Conservation (phyloP, 345 rosid genomes). For the Nephelium lappaceum region DNA sequence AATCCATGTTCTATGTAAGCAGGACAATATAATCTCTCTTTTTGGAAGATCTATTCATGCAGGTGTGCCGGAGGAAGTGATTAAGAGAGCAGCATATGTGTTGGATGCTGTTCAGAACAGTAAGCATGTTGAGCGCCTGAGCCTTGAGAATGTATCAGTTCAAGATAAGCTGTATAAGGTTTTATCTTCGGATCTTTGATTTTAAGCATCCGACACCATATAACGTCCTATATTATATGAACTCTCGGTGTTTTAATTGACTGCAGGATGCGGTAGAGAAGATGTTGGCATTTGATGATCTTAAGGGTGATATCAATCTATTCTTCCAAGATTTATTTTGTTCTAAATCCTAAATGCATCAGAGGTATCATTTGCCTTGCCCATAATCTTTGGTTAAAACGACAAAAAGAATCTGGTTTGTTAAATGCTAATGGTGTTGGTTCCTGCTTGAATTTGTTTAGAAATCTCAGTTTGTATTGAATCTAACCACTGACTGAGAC, state of each 20-base stretch:
- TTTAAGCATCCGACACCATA: background rate
- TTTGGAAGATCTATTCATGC: constrained; percentile 15
- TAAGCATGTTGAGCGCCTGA: constrained; percentile 49
- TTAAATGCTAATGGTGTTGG: background rate
- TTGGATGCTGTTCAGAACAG: constrained; percentile 56
- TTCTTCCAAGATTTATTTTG: constrained; percentile 65
- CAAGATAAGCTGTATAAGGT: constrained; percentile 80
- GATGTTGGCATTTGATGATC: constrained; percentile 61
- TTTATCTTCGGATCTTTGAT: constrained; percentile 9
- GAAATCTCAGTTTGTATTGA: background rate
- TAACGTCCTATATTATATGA: background rate
- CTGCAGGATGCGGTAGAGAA: constrained; percentile 72
- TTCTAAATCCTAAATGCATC: constrained; percentile 25
- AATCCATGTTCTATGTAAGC: background rate
- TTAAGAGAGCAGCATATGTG: constrained; percentile 72
- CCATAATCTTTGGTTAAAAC: background rate
- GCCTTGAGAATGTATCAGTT: constrained; percentile 56
- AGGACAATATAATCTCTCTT: background rate
- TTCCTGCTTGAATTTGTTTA: background rate
- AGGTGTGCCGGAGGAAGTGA: constrained; percentile 87
- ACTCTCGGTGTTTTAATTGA: background rate
- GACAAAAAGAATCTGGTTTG: background rate
- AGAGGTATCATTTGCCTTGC: constrained; percentile 13
- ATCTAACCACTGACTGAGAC: background rate
- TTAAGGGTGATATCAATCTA: constrained; percentile 53